Base-by-base conservation (phyloP, 495 filamentous ascomycete species). In the Podospora didyma region DNA sequence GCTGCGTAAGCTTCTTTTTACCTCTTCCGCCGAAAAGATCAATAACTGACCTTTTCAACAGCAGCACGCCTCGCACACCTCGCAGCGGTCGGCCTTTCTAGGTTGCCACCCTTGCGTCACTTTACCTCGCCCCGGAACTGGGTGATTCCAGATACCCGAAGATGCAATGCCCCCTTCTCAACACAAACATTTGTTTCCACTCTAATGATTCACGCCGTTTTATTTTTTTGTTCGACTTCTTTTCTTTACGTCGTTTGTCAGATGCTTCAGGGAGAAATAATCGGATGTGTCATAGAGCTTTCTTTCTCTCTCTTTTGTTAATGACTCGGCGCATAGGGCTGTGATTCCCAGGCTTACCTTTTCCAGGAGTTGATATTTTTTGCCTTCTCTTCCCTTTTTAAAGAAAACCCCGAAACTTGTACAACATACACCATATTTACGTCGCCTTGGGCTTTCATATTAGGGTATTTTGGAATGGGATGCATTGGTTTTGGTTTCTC, bases 21-120 rank as follows among this genome's bases (percentile, higher is more conserved):
- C n/a, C 2, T 22, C 6, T 12, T 19, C 22, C 35, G 48, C 63
- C 44, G 53, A 49, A 10, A 22, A 22, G 10, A 11, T 23, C 11
- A 26, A 6, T 7, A 22, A 46, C 41, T 46, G 37, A 61, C 20
- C 17, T 1, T 0, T 52, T 14, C 16, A 42, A 63, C 21, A 75
- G 72, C 19, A 73, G 55, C 53, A 72, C 75, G 0, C 75, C 76
- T 20, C 73, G 75, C 51, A 78, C 75, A 1, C 72, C 75, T 1
- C 73, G 74, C 54, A 77, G 71, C 60, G 74, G 67, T 41, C 64
- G 65, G 56, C 61, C 54, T 21, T 68, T 66, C 47, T 69, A 68
- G 56, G 51, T 26, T 54, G 24, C 48, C 47, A 9, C 19, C 10
- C 20, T 39, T 26, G 4, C 22, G 19, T 51, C 42, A 17, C 52